Conservation (phyloP, 371 early-diverging fungal species). For the Apophysomyces sp. region DNA sequence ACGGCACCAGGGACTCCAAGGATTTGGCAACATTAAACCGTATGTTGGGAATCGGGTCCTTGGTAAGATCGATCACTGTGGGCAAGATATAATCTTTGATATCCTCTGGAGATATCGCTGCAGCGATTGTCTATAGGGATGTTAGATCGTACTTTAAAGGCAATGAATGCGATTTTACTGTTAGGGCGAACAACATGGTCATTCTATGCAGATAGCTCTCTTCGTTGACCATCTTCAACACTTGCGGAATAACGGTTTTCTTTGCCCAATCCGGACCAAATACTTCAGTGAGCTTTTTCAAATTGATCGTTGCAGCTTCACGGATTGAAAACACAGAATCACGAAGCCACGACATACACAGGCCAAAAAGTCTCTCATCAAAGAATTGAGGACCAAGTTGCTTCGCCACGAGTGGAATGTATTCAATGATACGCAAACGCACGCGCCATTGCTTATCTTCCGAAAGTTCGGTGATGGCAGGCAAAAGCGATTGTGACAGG, state of each 20-base stretch:
- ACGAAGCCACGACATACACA: slow-evolving; percentile 95
- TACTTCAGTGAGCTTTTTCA: slow-evolving; percentile 88
- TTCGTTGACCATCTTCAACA: slow-evolving; percentile 86
- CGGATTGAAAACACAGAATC: slow-evolving; percentile 94
- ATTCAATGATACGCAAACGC: slow-evolving; percentile 94
- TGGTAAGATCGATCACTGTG: slow-evolving; percentile 78
- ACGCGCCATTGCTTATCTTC: slow-evolving; percentile 99
- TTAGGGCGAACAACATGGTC: slow-evolving; percentile 93
- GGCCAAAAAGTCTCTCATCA: slow-evolving; percentile 86
- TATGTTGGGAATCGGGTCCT: slow-evolving; percentile 97
- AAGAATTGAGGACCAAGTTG: slow-evolving; percentile 95
- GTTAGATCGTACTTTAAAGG: background rate
- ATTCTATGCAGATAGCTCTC: slow-evolving; percentile 92
- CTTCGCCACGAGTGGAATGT: slow-evolving; percentile 92
- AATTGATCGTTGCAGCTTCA: slow-evolving; percentile 92
- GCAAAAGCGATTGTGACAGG: slow-evolving; percentile 91
- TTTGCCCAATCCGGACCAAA: slow-evolving; percentile 98
- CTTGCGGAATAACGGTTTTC: slow-evolving; percentile 88
- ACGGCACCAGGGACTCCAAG: slow-evolving; percentile 79
- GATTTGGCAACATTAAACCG: slow-evolving; percentile 98
- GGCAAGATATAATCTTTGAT: slow-evolving; percentile 89
- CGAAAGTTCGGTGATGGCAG: slow-evolving; percentile 96
- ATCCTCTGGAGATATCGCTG: slow-evolving; percentile 82
- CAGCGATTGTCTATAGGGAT: slow-evolving; percentile 73
- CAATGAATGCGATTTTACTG: slow-evolving; percentile 51